Percentiles rank a stretch among this genome's conserved stretches.
Evolutionary conservation across 768 basidiomycete species (phyloP).

Genomic region (Lactifluus hygrophoroides): DNA sequence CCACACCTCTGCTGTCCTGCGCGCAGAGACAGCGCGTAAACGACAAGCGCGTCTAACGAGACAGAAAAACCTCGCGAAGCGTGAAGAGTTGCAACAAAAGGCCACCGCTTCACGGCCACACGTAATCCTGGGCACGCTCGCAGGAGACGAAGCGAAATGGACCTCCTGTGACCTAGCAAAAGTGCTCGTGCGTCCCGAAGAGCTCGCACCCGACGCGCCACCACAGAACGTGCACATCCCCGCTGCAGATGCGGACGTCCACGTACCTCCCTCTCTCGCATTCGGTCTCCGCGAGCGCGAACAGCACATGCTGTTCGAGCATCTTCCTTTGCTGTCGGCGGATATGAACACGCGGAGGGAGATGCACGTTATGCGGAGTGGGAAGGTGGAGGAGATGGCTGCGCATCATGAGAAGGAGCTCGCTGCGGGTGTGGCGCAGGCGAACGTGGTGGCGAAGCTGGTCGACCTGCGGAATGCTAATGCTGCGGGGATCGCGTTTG

Average conservation of each 20-base stretch:
- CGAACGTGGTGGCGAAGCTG: too few species aligned
- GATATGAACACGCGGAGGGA: slow-evolving; percentile 1
- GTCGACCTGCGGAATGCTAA: too few species aligned
- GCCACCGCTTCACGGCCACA: slow-evolving; percentile 43
- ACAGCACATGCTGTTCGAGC: slow-evolving; percentile 55
- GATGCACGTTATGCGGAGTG: not conserved
- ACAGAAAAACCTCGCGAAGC: slow-evolving; percentile 39
- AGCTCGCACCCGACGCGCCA: slow-evolving; percentile 5
- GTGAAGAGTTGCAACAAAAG: slow-evolving; percentile 33
- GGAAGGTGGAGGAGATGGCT: not conserved
- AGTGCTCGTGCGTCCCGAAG: slow-evolving; percentile 31
- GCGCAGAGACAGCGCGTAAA: slow-evolving; percentile 26
- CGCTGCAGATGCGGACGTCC: slow-evolving; percentile 32
- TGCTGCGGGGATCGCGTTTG: slow-evolving; percentile 75
- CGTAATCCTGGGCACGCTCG: slow-evolving; percentile 65
- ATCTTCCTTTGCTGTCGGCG: too few species aligned
- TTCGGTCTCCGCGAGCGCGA: too few species aligned
- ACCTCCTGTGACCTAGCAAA: slow-evolving; percentile 53
- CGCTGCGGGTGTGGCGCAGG: too few species aligned
- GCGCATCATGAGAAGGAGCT: too few species aligned
- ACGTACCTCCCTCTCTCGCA: slow-evolving; percentile 46
- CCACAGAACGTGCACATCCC: not conserved
- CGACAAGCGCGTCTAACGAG: slow-evolving; percentile 31
- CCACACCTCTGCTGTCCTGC: slow-evolving; percentile 40
- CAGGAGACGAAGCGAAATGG: slow-evolving; percentile 63